A percentile compares a stretch with the other conserved stretches of the same genome.
phyloP scores from a whole-genome alignment of 2,329 filamentous ascomycete species.

The Claviceps africana region DNA sequence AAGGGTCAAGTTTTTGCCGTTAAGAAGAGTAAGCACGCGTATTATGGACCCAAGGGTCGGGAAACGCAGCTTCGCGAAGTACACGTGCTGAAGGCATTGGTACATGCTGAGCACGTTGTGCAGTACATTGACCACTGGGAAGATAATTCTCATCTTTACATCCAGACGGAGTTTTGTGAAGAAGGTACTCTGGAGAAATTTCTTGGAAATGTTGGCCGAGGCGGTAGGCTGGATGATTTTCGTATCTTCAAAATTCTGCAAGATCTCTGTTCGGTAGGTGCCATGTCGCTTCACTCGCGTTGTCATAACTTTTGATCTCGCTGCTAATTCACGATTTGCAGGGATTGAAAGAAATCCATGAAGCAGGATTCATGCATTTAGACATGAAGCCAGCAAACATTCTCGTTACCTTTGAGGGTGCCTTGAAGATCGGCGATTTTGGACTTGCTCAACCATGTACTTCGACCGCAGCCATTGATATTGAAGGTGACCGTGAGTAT shows the following conservation, averaged over 20 bases:
- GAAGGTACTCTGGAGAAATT: constrained; percentile 84
- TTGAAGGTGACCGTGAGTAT: constrained; percentile 91
- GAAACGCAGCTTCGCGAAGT: constrained; percentile 76
- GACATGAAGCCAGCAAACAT: constrained; percentile 79
- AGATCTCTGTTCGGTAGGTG: constrained; percentile 65
- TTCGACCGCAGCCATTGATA: constrained; percentile 61
- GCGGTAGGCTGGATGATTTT: constrained; percentile 86
- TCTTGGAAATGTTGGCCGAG: constrained; percentile 65
- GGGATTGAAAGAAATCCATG: constrained; percentile 83
- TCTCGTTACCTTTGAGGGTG: constrained; percentile 66
- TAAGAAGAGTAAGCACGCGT: constrained; percentile 79
- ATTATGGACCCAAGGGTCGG: constrained; percentile 66
- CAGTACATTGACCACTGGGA: constrained; percentile 83
- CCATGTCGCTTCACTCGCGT: neutral
- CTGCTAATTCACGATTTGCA: constrained; percentile 22
- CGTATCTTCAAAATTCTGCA: constrained; percentile 96
- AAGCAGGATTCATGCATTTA: constrained; percentile 71
- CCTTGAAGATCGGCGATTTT: constrained; percentile 77
- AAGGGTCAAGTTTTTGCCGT: constrained; percentile 66
- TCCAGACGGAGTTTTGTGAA: constrained; percentile 94
- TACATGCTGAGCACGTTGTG: constrained; percentile 71
- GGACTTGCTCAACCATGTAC: constrained; percentile 71
- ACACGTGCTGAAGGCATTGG: constrained; percentile 59
- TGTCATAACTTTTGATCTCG: neutral
- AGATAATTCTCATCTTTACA: constrained; percentile 71